Evolutionary conservation across 345 rosid species (phyloP), one percentile per base, ranked within the genome.

Genomic region (Dipteronia dyeriana): DNA sequence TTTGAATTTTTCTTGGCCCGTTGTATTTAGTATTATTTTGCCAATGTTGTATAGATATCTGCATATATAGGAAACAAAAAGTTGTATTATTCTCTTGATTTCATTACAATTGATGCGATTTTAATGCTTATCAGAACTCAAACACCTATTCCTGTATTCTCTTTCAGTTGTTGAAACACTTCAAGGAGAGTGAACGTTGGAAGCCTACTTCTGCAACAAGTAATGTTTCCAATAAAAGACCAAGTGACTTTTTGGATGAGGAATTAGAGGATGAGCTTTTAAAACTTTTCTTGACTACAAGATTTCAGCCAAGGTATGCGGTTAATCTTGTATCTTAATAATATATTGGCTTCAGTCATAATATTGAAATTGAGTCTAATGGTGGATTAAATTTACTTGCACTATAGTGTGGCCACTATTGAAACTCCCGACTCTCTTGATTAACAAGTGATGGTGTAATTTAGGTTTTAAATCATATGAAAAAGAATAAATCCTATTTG

Each of bases 181-280:
- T 79, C 69, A 86, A 69, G 65, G 86, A 83, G 20, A 87, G 88
- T 75, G 82, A 86, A 54, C 91, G 90, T 13, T 91, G 97, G 97
- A 76, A 39, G 69, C 54, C 90, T 71, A 63, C 53, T 71, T 80
- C 87, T 77, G 57, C 83, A 59, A 79, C 82, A 4, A 41, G 16
- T 75, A 73, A 63, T 38, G 68, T 23, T 14, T 51, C 80, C 29
- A 31, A 2, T 39, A 82, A 29, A 76, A 75, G 57, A 67, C 92
- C 93, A n/a, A 70, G 73, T 9, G 80, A 89, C 9, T 66, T 88
- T 69, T 82, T 89, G n/a, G 80, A 76, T 19, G 74, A 84, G 17
- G 90, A 85, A 68, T 70, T 93, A 66, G 97, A 93, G 81, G 81
- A 77, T 68, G 88, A 91, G 76, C 86, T 95, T 41, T 89, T 93